Conservation (phyloP, 345 rosid genomes). For the Angophora floribunda region DNA sequence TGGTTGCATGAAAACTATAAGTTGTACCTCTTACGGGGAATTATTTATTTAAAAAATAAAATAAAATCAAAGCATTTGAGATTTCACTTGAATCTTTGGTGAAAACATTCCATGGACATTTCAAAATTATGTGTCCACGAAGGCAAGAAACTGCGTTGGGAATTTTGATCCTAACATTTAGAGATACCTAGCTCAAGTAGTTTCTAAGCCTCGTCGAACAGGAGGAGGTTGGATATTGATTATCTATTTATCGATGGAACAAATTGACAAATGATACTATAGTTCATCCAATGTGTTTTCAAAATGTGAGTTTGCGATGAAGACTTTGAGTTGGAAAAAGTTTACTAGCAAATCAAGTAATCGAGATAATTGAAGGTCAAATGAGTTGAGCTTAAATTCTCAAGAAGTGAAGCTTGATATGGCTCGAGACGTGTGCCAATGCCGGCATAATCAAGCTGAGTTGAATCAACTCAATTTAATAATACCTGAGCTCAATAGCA, state of each 20-base stretch:
- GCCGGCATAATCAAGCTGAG: background rate
- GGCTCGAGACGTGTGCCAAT: background rate
- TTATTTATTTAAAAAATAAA: no score
- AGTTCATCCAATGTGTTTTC: background rate
- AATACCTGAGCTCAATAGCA: background rate
- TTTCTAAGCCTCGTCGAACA: background rate
- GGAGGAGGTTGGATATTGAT: background rate
- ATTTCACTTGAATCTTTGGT: no score
- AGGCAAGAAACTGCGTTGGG: no score
- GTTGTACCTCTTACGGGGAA: no score
- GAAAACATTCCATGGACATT: no score
- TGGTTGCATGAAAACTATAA: no score
- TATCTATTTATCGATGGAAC: background rate
- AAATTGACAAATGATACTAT: background rate
- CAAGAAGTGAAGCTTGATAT: no score
- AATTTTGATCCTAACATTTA: no score
- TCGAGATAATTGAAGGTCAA: background rate
- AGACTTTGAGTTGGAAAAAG: background rate
- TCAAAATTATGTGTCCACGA: no score
- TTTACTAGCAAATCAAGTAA: background rate
- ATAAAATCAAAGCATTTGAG: no score
- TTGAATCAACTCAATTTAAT: background rate
- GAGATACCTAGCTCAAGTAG: background rate
- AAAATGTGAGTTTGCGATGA: background rate
- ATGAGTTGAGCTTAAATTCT: background rate